These are phyloP conservation scores for Saururus chinensis DNA, from an alignment of 164 flowering plant species.

Conservation along the genomic window DNA sequence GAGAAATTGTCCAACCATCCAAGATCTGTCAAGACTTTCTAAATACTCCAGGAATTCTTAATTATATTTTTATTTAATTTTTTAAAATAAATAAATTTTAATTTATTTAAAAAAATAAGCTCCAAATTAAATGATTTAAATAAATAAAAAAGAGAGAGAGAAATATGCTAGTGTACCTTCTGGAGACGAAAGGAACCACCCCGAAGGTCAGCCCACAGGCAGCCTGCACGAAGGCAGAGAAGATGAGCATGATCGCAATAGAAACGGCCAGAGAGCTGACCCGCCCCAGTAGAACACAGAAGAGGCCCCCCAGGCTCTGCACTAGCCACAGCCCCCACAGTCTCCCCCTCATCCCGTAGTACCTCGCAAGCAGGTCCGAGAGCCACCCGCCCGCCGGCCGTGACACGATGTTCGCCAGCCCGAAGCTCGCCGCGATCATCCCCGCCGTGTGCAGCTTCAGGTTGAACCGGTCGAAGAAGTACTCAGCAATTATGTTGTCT, in stretches of 20 bases:
- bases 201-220: conserved; percentile 90
- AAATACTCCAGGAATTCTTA: too few relatives aligned
- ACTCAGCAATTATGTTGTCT: too few relatives aligned
- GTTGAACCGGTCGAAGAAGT: conserved; percentile 31
- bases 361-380: conserved; percentile 46
- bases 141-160: too few relatives aligned
- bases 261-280: neutral
- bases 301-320: conserved; percentile 57
- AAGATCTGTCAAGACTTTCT: too few relatives aligned
- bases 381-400: conserved; percentile 61
- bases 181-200: conserved; percentile 78
- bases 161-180: conserved; percentile 69
- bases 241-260: conserved; percentile 38
- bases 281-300: conserved; percentile 50
- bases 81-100: too few relatives aligned
- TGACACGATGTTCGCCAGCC: conserved; percentile 59
- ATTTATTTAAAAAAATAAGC: too few relatives aligned
- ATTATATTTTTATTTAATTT: too few relatives aligned
- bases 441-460: conserved; percentile 76
- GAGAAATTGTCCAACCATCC: too few relatives aligned
- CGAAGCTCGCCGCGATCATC: conserved; percentile 67
- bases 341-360: conserved; percentile 76
- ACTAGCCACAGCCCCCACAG: conserved; percentile 62
- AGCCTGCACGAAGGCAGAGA: conserved; percentile 74
- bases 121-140: too few relatives aligned